A percentile compares a stretch with the other conserved stretches of the same genome.
These are phyloP conservation scores for Licmophora abbreviata DNA, from an alignment of 108 stramenopile species.

Conservation along the genomic window DNA sequence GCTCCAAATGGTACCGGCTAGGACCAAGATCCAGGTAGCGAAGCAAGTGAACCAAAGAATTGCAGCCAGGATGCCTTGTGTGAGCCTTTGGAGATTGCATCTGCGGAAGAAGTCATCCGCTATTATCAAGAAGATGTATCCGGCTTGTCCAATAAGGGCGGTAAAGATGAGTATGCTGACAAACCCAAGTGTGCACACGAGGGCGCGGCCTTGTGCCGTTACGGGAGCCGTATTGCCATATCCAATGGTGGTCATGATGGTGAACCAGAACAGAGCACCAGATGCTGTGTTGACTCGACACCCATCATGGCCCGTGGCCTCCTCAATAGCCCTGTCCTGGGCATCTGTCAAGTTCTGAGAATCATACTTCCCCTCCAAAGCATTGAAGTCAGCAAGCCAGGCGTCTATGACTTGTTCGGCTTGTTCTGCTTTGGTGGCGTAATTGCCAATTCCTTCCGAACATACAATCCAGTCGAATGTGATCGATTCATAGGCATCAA, in stretches of 20 bases:
- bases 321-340: conserved; percentile 2
- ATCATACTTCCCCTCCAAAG: no score
- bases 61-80: not conserved
- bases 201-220: conserved; percentile 20
- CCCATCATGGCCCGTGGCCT: conserved; percentile 24
- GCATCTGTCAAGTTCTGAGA: no score
- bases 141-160: conserved; percentile 24
- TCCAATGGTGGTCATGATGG: conserved; percentile 50
- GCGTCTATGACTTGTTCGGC: no score
- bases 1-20: not conserved
- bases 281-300: conserved; percentile 17
- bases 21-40: not conserved
- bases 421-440: no score
- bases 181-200: conserved; percentile 37
- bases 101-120: conserved; percentile 23
- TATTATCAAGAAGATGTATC: conserved; percentile 25
- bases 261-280: conserved; percentile 42
- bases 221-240: conserved; percentile 48
- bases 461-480: not conserved
- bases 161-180: conserved; percentile 38
- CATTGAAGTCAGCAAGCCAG: no score
- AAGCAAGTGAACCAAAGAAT: conserved; percentile 2
- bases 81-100: not conserved
- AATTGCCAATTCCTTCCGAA: no score
- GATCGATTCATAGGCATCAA: no score